phyloP scores from a whole-genome alignment of 78 protist species.

The Creolimax fragrantissima region DNA sequence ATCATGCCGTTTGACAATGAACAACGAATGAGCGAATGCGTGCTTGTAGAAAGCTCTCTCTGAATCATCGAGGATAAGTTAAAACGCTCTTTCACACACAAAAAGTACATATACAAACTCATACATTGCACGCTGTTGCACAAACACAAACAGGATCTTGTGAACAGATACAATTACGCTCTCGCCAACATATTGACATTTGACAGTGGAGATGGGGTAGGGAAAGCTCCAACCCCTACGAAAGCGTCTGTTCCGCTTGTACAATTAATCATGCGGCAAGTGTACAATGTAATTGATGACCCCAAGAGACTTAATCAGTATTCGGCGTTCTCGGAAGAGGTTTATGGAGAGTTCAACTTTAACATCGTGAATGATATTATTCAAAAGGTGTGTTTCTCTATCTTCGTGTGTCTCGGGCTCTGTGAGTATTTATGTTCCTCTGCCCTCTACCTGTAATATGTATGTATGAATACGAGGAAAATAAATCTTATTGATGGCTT shows the following conservation, averaged over 20 bases:
- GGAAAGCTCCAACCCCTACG: neutral
- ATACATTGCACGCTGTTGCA: neutral
- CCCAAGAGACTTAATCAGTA: neutral
- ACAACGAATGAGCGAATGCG: too few species aligned
- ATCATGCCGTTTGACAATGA: too few species aligned
- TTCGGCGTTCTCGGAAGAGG: neutral
- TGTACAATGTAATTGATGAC: neutral
- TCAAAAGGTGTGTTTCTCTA: neutral
- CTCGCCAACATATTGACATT: neutral
- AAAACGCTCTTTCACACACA: too few species aligned
- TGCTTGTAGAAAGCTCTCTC: too few species aligned
- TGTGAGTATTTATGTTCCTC: too few species aligned
- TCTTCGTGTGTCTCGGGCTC: too few species aligned
- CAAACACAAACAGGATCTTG: neutral
- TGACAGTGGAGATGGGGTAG: neutral
- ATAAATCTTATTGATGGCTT: too few species aligned
- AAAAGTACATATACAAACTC: too few species aligned
- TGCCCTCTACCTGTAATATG: too few species aligned
- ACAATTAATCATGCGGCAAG: neutral
- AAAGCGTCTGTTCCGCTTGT: neutral
- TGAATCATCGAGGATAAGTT: too few species aligned
- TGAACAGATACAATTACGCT: neutral
- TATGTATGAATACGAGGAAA: too few species aligned
- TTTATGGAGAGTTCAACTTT: slow-evolving; percentile 17
- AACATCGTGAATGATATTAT: neutral